phyloP scores from a whole-genome alignment of 306 rosid genomes.

The Acacia confusa region DNA sequence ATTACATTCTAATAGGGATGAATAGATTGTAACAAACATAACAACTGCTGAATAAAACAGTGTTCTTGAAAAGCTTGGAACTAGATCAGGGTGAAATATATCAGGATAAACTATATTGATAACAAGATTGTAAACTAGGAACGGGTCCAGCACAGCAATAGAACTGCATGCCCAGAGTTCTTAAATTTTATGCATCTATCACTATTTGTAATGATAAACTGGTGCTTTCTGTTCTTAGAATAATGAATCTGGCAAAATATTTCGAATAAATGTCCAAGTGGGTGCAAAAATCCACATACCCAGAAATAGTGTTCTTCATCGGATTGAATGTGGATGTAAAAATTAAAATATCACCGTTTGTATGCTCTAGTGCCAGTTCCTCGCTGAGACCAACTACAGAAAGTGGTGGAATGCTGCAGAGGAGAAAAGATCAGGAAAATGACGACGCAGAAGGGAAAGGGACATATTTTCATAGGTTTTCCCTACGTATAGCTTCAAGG shows the following conservation, averaged over 20 bases:
- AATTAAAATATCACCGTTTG: slow-evolving; percentile 70
- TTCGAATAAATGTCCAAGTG: slow-evolving; percentile 18
- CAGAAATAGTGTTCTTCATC: slow-evolving; percentile 94
- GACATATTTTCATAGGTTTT: not conserved
- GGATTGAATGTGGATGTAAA: slow-evolving; percentile 91
- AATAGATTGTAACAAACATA: slow-evolving; percentile 1
- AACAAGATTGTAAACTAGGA: not conserved
- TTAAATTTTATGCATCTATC: not conserved
- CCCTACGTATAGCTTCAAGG: slow-evolving; percentile 1
- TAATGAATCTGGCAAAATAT: slow-evolving; percentile 16
- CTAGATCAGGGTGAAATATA: not conserved
- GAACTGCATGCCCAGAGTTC: slow-evolving; percentile 1
- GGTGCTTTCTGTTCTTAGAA: slow-evolving; percentile 7
- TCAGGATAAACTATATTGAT: slow-evolving; percentile 1
- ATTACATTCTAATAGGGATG: not conserved
- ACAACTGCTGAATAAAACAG: not conserved
- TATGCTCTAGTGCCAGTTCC: slow-evolving; percentile 83
- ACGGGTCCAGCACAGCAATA: not conserved
- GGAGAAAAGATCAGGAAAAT: slow-evolving; percentile 18
- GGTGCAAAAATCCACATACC: slow-evolving; percentile 53
- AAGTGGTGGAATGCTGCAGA: slow-evolving; percentile 95
- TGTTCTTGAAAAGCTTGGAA: slow-evolving; percentile 16
- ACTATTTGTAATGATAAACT: slow-evolving; percentile 13
- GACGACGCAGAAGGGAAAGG: not conserved
- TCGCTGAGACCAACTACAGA: slow-evolving; percentile 91